A percentile compares a stretch with the other conserved stretches of the same genome.
Conservation (phyloP, 2,329 filamentous ascomycete species). For the Chrysosphaeria jannelii region DNA sequence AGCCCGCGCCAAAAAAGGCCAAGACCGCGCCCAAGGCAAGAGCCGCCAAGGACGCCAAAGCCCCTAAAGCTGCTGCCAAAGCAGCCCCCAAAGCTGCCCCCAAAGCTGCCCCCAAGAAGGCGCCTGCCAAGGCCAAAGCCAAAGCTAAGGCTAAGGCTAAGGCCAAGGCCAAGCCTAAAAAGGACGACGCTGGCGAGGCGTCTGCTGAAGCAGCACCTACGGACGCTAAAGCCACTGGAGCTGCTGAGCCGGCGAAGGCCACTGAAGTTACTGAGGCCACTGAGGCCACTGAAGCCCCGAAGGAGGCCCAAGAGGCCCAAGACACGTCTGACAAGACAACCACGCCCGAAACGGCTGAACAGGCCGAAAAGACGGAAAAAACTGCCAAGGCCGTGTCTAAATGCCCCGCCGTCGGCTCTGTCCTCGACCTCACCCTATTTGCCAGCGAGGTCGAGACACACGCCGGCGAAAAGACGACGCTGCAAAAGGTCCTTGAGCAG, state of each 20-base stretch:
- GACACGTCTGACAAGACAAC: constrained; percentile 1
- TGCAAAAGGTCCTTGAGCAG: constrained; percentile 53
- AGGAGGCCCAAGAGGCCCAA: constrained; percentile 2
- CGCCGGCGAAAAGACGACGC: constrained; percentile 48
- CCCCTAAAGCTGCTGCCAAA: too few species aligned
- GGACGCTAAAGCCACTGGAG: constrained; percentile 1
- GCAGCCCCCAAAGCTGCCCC: constrained; percentile 2
- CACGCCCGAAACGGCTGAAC: constrained; percentile 7
- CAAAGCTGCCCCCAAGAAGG: constrained; percentile 3
- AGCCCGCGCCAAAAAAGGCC: constrained; percentile 11
- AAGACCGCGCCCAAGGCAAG: constrained; percentile 5
- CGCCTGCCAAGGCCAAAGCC: constrained; percentile 1
- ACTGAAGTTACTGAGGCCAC: constrained; percentile 6
- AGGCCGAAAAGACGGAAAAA: constrained; percentile 5
- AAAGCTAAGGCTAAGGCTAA: constrained; percentile 6
- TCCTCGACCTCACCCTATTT: constrained; percentile 25
- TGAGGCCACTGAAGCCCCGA: constrained; percentile 6
- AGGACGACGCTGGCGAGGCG: constrained; percentile 1
- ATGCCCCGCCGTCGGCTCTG: constrained; percentile 17
- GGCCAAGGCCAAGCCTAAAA: constrained; percentile 5
- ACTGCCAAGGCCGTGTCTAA: constrained; percentile 7
- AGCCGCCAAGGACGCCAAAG: too few species aligned
- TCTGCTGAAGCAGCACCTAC: constrained; percentile 3
- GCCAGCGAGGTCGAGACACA: constrained; percentile 57
- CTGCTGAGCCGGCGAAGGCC: constrained; percentile 7